Conservation (phyloP, 768 basidiomycete genomes). For the Steccherinum ochraceum region DNA sequence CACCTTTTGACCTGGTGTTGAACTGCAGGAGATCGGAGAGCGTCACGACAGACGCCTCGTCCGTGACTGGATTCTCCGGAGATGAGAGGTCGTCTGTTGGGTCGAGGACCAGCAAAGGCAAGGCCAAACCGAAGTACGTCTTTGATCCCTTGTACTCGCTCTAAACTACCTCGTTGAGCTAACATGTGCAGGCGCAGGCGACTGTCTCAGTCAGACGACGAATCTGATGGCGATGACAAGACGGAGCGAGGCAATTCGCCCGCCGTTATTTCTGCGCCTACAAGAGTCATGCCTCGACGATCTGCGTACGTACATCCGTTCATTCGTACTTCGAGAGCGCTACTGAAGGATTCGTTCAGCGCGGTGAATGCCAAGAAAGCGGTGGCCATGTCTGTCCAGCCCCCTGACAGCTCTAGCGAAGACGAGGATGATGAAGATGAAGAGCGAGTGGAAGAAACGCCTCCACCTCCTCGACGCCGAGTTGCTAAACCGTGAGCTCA, state of each 20-base stretch:
- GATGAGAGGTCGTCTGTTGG: constrained; percentile 9
- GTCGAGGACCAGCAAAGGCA: constrained; percentile 11
- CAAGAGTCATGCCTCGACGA: constrained; percentile 48
- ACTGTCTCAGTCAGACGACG: constrained; percentile 46
- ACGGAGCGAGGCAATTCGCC: constrained; percentile 25
- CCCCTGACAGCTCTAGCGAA: constrained; percentile 15
- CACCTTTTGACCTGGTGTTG: not conserved
- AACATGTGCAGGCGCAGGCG: constrained; percentile 42
- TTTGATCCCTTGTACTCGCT: constrained; percentile 21
- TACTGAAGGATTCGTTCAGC: constrained; percentile 15
- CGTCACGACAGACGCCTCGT: constrained; percentile 37
- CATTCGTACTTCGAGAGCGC: not conserved
- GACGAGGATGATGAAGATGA: constrained; percentile 17
- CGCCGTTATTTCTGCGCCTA: constrained; percentile 34
- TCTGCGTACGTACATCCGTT: constrained; percentile 44
- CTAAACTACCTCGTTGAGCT: constrained; percentile 27
- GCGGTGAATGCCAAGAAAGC: constrained; percentile 26
- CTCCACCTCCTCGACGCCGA: constrained; percentile 22
- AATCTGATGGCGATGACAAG: constrained; percentile 33
- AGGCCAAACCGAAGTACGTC: constrained; percentile 25
- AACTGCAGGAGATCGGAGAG: constrained; percentile 52
- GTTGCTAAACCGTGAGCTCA: not conserved
- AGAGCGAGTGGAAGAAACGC: constrained; percentile 32
- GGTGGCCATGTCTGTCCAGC: constrained; percentile 12
- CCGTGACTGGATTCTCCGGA: constrained; percentile 26